Evolutionary conservation across 208 protist genomes (phyloP).

Genomic region (Wallacemonas rigidus): DNA sequence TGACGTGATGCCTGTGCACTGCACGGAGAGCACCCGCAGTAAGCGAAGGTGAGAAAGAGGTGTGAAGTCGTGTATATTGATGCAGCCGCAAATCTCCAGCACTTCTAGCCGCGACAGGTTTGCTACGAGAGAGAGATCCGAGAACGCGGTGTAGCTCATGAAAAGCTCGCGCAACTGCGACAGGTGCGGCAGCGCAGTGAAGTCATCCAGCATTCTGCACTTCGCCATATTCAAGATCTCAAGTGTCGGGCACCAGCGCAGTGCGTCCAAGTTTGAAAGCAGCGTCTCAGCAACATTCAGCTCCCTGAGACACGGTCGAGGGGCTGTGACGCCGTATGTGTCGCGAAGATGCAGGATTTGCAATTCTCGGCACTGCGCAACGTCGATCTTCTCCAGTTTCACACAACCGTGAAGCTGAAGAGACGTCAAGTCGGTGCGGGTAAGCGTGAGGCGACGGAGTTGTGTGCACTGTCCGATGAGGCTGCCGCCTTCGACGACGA

Average conservation of each 20-base stretch:
- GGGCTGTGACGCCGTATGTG: background rate
- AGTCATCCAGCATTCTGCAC: background rate
- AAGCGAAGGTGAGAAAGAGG: background rate
- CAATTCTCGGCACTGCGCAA: background rate
- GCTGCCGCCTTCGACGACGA: background rate
- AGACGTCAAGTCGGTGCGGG: background rate
- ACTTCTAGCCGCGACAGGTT: background rate
- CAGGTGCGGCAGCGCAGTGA: background rate
- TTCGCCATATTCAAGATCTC: background rate
- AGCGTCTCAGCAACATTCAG: constrained; percentile 2
- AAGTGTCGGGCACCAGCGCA: background rate
- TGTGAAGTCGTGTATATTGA: background rate
- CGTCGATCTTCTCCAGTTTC: background rate
- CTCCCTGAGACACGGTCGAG: background rate
- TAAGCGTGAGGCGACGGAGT: background rate
- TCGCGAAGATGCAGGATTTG: background rate
- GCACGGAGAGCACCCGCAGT: background rate
- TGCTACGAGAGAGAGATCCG: background rate
- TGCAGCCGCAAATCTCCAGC: background rate
- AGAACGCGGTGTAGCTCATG: background rate
- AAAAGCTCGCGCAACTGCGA: background rate
- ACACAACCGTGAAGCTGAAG: background rate
- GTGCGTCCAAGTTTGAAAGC: background rate
- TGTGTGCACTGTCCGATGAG: background rate
- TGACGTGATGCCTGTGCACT: background rate